Evolutionary conservation across 495 filamentous ascomycete species (phyloP).

Genomic region (Aspergillus heteromorphus): DNA sequence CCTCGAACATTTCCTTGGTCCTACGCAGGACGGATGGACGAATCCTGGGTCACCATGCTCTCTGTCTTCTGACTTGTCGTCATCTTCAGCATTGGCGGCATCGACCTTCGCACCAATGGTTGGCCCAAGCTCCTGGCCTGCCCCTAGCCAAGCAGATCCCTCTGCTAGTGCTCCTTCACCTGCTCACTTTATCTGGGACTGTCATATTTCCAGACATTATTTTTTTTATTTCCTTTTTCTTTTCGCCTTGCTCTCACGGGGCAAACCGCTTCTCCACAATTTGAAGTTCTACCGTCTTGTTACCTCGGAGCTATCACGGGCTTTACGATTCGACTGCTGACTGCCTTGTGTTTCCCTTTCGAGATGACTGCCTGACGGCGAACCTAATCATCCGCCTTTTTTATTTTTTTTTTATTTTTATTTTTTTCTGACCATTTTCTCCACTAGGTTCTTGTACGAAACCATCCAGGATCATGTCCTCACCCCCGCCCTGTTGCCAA

Average conservation of each 20-base stretch:
- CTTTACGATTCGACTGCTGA: neutral
- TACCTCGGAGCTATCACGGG: neutral
- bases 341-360: neutral
- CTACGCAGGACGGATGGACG: conserved; percentile 4
- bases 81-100: conserved; percentile 16
- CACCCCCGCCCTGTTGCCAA: conserved; percentile 63
- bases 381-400: conserved; percentile 2
- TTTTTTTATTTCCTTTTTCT: neutral
- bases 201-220: neutral
- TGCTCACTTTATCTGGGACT: conserved; percentile 1
- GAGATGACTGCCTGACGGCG: neutral
- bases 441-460: conserved; percentile 67
- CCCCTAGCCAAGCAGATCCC: conserved; percentile 25
- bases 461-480: conserved; percentile 60
- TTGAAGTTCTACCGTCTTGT: conserved; percentile 7
- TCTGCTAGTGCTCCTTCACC: conserved; percentile 9
- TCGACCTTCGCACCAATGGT: conserved; percentile 15
- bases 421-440: conserved; percentile 16
- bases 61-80: conserved; percentile 12
- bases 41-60: conserved; percentile 1
- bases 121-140: conserved; percentile 36
- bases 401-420: conserved; percentile 9
- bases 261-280: conserved; percentile 21
- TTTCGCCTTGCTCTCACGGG: neutral
- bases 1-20: conserved; percentile 5